phyloP scores from a whole-genome alignment of 2,329 filamentous ascomycete genomes.

The Coniochaeta ligniaria region DNA sequence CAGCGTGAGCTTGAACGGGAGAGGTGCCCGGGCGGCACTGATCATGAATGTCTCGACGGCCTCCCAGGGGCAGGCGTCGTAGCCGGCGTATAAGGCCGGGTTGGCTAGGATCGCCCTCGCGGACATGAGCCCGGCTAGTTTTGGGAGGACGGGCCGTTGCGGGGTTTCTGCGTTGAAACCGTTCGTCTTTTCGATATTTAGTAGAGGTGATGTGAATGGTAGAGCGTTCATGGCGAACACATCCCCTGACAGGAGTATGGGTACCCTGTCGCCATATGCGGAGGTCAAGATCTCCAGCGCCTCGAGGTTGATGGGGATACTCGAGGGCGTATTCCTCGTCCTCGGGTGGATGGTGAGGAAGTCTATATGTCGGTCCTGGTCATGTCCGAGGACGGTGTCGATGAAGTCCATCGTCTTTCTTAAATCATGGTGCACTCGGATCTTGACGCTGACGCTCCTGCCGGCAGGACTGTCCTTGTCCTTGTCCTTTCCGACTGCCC shows the following conservation, averaged over 20 bases:
- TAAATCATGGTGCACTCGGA: conserved; percentile 59
- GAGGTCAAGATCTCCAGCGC: conserved; percentile 49
- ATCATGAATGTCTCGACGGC: conserved; percentile 57
- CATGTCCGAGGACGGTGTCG: conserved; percentile 50
- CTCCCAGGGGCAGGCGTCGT: conserved; percentile 51
- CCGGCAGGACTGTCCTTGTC: conserved; percentile 36
- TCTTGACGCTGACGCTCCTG: conserved; percentile 62
- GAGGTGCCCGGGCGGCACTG: conserved; percentile 46
- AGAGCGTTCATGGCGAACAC: conserved; percentile 51
- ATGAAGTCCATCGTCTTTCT: conserved; percentile 55
- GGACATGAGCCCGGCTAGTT: conserved; percentile 60
- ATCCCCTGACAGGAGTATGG: conserved; percentile 62
- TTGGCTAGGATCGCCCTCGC: conserved; percentile 62
- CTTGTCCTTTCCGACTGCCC: conserved; percentile 36
- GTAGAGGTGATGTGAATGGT: conserved; percentile 32
- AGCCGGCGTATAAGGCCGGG: conserved; percentile 56
- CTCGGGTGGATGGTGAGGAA: conserved; percentile 66
- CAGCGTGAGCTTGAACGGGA: conserved; percentile 56
- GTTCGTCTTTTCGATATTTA: conserved; percentile 4
- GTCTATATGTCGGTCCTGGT: conserved; percentile 47
- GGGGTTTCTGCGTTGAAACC: conserved; percentile 5
- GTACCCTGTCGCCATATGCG: conserved; percentile 46
- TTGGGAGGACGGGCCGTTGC: conserved; percentile 26
- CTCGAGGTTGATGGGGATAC: conserved; percentile 52
- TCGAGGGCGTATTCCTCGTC: conserved; percentile 53